A percentile compares a stretch with the other conserved stretches of the same genome.
Evolutionary conservation across 345 rosid species (phyloP).

Genomic region (Bruguiera sexangula): DNA sequence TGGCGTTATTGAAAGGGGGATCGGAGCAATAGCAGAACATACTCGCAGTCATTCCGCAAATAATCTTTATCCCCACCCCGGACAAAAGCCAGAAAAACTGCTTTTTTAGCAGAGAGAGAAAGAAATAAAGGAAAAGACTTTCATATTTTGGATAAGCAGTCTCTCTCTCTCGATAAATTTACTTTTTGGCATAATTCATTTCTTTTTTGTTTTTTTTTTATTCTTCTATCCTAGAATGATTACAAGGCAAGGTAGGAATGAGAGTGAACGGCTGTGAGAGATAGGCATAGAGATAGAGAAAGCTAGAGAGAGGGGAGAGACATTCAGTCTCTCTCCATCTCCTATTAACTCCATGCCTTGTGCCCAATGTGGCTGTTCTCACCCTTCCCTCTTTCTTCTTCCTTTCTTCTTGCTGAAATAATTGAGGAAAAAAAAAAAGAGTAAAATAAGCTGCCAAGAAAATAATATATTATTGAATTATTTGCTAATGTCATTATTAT

Average conservation of each 20-base stretch:
- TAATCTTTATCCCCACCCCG: constrained; percentile 5
- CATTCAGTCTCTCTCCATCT: background rate
- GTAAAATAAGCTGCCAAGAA: background rate
- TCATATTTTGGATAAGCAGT: background rate
- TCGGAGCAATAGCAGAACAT: background rate
- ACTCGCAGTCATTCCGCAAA: constrained; percentile 8
- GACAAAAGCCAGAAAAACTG: background rate
- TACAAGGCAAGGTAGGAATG: constrained; percentile 36
- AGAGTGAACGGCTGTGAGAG: constrained; percentile 8
- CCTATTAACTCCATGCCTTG: background rate
- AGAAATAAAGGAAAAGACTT: background rate
- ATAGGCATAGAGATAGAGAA: background rate
- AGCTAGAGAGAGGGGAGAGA: background rate
- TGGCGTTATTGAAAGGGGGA: background rate
- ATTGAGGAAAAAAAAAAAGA: background rate
- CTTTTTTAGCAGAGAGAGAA: background rate
- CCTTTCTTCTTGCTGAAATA: constrained; percentile 18
- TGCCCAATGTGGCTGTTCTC: background rate
- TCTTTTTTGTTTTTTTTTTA: background rate
- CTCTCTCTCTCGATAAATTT: background rate
- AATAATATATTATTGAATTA: background rate
- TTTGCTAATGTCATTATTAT: background rate
- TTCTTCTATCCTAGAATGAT: constrained; percentile 17
- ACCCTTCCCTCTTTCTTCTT: constrained; percentile 12
- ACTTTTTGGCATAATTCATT: too few species aligned